Base-by-base conservation (phyloP, 768 basidiomycete genomes). In the Kwoniella mangroviensis region DNA sequence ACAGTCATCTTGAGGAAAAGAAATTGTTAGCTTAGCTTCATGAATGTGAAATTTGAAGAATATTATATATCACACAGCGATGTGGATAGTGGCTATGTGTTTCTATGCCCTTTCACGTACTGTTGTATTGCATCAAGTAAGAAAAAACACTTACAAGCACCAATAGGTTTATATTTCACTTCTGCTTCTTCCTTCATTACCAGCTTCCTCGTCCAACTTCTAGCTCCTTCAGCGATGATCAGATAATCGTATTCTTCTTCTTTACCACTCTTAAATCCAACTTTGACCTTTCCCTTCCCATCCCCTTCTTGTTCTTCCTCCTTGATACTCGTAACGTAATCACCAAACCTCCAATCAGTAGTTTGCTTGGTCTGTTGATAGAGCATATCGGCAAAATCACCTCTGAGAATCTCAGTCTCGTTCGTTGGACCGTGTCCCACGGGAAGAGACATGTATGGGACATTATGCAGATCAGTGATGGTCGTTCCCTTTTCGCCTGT, bases 401-500 rank as follows among this genome's bases (percentile, higher is more conserved):
- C 80, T 10, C 81, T 63, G 21, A 79, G 65, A 34, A 82, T 79
- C 73, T 82, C 81, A 34, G 55, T 67, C 63, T 82, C 80, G 40
- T 62, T 62, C 1, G 77, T 79, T n/a, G 70, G 53, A 11, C 63
- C 59, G 11, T 65, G 43, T 7, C 58, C 61, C 22, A 66, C 62
- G 0, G 72, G 72, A 57, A 81, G 68, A 4, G 22, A 19, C 4
- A 67, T 78, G 21, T 70, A 74, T 1, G 42, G 49, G 40, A 42
- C 49, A 3, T 75, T 76, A 7, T 61, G 26, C 4, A 59, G 15
- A 21, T 72, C 73, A 52, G 78, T 69, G 26, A 81, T 70, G 21
- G 65, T 34, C 13, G 73, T 62, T 0, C 81, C 81, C 40, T 62
- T 45, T 63, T 82, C 79, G 2, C 45, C 64, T 22, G 79, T 76